phyloP scores from a whole-genome alignment of 202 grass and related monocot genomes.

The Setaria italica region DNA sequence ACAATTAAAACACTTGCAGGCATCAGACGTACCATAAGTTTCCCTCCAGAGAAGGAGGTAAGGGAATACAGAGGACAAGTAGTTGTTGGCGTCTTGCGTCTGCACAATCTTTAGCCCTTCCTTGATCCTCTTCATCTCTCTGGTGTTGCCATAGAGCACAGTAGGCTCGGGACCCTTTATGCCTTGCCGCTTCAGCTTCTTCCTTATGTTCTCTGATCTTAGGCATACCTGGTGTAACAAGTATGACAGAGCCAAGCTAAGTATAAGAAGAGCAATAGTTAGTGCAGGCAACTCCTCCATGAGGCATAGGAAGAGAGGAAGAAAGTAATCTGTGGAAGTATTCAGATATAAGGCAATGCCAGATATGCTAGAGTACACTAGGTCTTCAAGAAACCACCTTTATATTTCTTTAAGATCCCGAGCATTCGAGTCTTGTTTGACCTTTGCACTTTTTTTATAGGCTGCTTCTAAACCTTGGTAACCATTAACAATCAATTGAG shows the following conservation, averaged over 20 bases:
- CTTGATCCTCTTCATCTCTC: constrained; percentile 62
- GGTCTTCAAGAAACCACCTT: not conserved
- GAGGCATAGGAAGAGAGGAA: not conserved
- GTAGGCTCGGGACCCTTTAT: constrained; percentile 64
- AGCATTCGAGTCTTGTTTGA: constrained; percentile 38
- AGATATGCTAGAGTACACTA: constrained; percentile 4
- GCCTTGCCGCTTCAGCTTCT: constrained; percentile 67
- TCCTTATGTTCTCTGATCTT: constrained; percentile 50
- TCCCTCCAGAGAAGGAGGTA: constrained; percentile 62
- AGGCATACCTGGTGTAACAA: constrained; percentile 49
- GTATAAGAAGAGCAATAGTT: constrained; percentile 32
- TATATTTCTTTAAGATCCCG: constrained; percentile 34
- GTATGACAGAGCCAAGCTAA: constrained; percentile 43
- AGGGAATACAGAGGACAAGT: constrained; percentile 62
- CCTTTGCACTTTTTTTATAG: constrained; percentile 26
- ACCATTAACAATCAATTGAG: not conserved
- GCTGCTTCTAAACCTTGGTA: constrained; percentile 24
- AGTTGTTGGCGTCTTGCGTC: constrained; percentile 47
- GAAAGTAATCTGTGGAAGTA: constrained; percentile 4
- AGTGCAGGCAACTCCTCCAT: constrained; percentile 36
- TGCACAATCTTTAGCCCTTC: constrained; percentile 38
- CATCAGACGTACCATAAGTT: constrained; percentile 62
- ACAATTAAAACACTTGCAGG: not conserved
- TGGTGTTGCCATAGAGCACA: constrained; percentile 65
- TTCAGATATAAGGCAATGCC: constrained; percentile 19